Evolutionary conservation across 2,329 filamentous ascomycete genomes (phyloP), one percentile per base, ranked within the genome.

Genomic region (Verruconis gallopava): DNA sequence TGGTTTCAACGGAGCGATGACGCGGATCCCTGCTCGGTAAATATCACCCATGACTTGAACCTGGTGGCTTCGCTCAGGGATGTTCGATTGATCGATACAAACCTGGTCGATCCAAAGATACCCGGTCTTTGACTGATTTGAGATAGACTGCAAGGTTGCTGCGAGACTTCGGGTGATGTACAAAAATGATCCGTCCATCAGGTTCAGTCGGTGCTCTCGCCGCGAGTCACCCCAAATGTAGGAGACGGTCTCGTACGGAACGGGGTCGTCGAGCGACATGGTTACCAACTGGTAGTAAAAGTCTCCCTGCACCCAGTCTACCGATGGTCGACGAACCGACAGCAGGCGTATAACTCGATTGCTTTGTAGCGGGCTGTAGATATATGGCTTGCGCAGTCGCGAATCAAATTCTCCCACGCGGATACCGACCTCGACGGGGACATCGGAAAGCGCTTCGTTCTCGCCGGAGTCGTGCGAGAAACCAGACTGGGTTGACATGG

Each of bases 31-130:
- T 21, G 17, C 5, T 9, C 25, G n/a, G 20, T 40, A 47, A n/a
- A 48, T 45, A 15, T 45, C 34, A 3, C 42, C 35, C 42, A 47
- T 47, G 20, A 42, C 37, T 25, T 12, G 15, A n/a, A 47, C 45
- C 28, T 48, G 42, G 5, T 25, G 22, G 36, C 25, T 42, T 22
- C 39, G 37, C 21, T 48, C 46, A 12, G n/a, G 14, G 6, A 37
- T 14, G 21, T 47, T 40, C n/a, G 36, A 17, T 19, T 48, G 44
- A 28, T 48, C 37, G 21, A 48, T 48, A n/a, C 42, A 47, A n/a
- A 48, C 28, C 14, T 43, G 40, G 42, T 48, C 46, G n/a, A 45
- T 41, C 45, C 45, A 47, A 2, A 48, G 12, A 18, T 42, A 42
- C 13, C 40, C 40, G 13, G 40, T 42, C 21, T 42, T 42, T 12